Conservation (phyloP, 2,329 filamentous ascomycete genomes). For the Aspergillus pseudoterreus region DNA sequence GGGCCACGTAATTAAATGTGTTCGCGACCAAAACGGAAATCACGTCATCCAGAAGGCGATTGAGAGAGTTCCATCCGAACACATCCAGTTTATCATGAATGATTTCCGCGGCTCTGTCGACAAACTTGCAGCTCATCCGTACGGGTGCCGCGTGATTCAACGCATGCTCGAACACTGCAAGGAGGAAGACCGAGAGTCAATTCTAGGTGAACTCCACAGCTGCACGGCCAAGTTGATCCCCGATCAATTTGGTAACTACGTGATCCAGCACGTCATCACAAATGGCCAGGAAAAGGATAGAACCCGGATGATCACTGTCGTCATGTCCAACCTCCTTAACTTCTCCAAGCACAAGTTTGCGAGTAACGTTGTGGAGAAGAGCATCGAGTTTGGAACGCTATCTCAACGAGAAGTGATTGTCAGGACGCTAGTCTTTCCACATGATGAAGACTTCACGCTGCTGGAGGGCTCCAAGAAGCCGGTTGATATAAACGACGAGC, state of each 20-base stretch:
- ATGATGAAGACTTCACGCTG: not conserved
- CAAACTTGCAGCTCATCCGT: slow-evolving; percentile 71
- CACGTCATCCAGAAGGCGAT: slow-evolving; percentile 96
- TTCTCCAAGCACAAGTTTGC: slow-evolving; percentile 95
- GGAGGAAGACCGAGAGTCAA: slow-evolving; percentile 63
- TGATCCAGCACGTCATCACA: slow-evolving; percentile 85
- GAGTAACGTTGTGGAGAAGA: slow-evolving; percentile 95
- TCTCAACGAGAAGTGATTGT: slow-evolving; percentile 69
- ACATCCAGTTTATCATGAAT: slow-evolving; percentile 81
- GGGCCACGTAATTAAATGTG: slow-evolving; percentile 68
- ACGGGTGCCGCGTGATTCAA: slow-evolving; percentile 90
- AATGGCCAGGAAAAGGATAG: slow-evolving; percentile 72
- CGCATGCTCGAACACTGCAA: slow-evolving; percentile 82
- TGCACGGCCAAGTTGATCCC: slow-evolving; percentile 70
- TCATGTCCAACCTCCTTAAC: slow-evolving; percentile 66
- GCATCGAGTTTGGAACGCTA: slow-evolving; percentile 67
- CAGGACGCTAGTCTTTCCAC: slow-evolving; percentile 51
- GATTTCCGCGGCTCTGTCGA: slow-evolving; percentile 73
- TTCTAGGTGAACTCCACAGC: slow-evolving; percentile 75
- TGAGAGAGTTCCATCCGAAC: slow-evolving; percentile 69
- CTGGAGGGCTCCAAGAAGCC: slow-evolving; percentile 44
- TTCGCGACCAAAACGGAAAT: slow-evolving; percentile 88
- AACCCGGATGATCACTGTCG: slow-evolving; percentile 66
- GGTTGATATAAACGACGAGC: slow-evolving; percentile 56
- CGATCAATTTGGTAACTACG: slow-evolving; percentile 94